These are phyloP conservation scores for Physcia stellaris DNA, from an alignment of 495 filamentous ascomycete species.

Conservation along the genomic window DNA sequence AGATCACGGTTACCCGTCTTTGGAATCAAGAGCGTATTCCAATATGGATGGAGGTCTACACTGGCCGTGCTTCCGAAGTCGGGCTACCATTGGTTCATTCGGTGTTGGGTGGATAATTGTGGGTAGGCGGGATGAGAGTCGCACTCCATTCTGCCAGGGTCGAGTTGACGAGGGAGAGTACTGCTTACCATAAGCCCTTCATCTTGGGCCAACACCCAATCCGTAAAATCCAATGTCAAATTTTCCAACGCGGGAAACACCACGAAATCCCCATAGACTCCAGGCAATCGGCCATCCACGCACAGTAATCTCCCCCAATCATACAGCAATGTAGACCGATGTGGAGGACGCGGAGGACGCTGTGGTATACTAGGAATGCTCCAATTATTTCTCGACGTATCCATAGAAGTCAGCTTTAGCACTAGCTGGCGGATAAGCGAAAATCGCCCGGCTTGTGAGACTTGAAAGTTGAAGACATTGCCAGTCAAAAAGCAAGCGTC, in stretches of 20 bases:
- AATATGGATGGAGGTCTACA: too few species aligned
- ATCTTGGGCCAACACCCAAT: not conserved
- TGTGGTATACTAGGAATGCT: not conserved
- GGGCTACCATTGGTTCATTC: too few species aligned
- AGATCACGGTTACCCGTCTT: too few species aligned
- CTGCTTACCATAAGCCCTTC: conserved; percentile 1
- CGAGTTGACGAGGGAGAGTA: not conserved
- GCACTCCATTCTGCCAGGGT: too few species aligned
- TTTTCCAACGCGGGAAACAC: conserved; percentile 3
- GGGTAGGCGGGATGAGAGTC: too few species aligned
- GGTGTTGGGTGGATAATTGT: too few species aligned
- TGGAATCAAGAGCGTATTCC: too few species aligned
- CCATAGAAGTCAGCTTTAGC: conserved; percentile 1
- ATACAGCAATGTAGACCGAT: conserved; percentile 1
- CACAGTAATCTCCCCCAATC: conserved; percentile 1
- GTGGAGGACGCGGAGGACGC: not conserved
- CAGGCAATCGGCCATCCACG: not conserved
- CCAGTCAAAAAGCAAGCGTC: too few species aligned
- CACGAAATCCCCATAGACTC: not conserved
- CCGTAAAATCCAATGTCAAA: conserved; percentile 2
- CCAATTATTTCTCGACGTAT: not conserved
- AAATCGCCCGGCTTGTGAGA: not conserved
- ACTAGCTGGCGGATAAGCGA: conserved; percentile 1
- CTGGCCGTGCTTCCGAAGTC: too few species aligned
- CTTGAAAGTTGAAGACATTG: not conserved